Evolutionary conservation across 2,329 filamentous ascomycete genomes (phyloP).

Genomic region (Verticillium nonalfalfae): DNA sequence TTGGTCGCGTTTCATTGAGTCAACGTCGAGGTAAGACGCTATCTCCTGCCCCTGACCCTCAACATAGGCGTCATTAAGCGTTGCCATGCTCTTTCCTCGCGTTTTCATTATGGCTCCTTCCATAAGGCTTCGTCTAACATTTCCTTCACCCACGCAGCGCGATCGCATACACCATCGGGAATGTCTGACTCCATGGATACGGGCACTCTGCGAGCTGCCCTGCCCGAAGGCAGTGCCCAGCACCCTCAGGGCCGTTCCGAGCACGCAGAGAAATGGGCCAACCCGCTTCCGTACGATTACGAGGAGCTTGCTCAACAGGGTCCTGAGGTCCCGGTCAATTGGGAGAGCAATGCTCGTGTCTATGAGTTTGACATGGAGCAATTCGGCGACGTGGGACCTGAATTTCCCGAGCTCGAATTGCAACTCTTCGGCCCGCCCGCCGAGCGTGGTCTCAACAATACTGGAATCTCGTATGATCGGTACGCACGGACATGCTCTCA

Average conservation of each 20-base stretch:
- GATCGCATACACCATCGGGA: constrained; percentile 6
- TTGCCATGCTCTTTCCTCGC: neutral
- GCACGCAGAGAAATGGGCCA: constrained; percentile 35
- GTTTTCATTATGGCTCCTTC: neutral
- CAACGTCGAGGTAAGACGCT: neutral
- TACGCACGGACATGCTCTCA: constrained; percentile 27
- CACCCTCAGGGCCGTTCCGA: neutral
- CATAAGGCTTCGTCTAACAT: neutral
- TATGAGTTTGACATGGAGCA: constrained; percentile 76
- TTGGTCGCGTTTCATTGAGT: neutral
- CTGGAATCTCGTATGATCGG: constrained; percentile 59
- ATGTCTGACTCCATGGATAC: constrained; percentile 8
- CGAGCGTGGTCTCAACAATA: constrained; percentile 33
- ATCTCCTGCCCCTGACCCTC: neutral
- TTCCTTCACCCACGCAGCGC: neutral
- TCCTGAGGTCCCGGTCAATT: constrained; percentile 19
- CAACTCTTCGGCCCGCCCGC: constrained; percentile 63
- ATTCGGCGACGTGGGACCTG: constrained; percentile 77
- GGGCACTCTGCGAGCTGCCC: constrained; percentile 7
- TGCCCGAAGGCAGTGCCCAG: constrained; percentile 8
- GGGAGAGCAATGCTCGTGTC: constrained; percentile 51
- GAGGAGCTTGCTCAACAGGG: constrained; percentile 18
- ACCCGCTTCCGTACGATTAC: constrained; percentile 43
- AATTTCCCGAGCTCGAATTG: constrained; percentile 62
- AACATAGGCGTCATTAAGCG: no score